Percentiles rank a stretch among this genome's conserved stretches.
phyloP scores from a whole-genome alignment of 1,284 basidiomycete genomes.

The Microbotryum silenes-acaulis region DNA sequence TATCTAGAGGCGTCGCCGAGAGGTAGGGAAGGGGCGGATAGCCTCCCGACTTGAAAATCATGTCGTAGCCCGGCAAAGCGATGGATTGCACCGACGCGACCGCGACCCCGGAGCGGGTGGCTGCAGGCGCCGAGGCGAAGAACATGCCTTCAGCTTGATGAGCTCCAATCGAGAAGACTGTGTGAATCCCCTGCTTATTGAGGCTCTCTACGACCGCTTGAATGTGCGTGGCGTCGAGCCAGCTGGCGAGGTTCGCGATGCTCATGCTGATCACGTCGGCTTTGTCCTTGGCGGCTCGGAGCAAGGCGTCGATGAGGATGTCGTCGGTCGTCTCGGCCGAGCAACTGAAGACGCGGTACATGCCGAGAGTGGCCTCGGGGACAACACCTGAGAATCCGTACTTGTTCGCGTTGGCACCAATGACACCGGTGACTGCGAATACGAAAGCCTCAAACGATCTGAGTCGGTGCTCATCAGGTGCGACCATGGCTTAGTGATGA shows the following conservation, averaged over 20 bases:
- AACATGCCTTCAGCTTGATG: slow-evolving; percentile 21
- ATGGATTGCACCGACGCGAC: slow-evolving; percentile 9
- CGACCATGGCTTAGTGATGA: too few species aligned
- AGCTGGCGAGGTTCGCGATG: slow-evolving; percentile 17
- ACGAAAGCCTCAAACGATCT: too few species aligned
- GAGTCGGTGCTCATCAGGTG: too few species aligned
- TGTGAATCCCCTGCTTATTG: slow-evolving; percentile 5
- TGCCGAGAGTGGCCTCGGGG: slow-evolving; percentile 29
- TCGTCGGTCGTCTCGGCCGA: slow-evolving; percentile 8
- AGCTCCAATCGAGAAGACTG: slow-evolving; percentile 18
- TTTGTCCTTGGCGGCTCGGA: slow-evolving; percentile 13
- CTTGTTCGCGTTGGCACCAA: slow-evolving; percentile 30
- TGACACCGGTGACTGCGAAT: slow-evolving; percentile 22
- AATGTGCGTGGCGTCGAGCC: slow-evolving; percentile 14
- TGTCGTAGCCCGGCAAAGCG: slow-evolving; percentile 1
- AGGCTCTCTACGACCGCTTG: slow-evolving; percentile 19
- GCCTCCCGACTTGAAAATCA: slow-evolving; percentile 27
- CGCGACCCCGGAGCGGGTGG: slow-evolving; percentile 1
- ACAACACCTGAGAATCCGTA: slow-evolving; percentile 33
- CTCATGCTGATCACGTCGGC: slow-evolving; percentile 26
- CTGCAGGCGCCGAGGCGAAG: slow-evolving; percentile 14
- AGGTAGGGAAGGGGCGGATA: slow-evolving; percentile 35
- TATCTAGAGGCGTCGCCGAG: slow-evolving; percentile 22
- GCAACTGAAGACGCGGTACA: slow-evolving; percentile 29
- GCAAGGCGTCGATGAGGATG: slow-evolving; percentile 8